A percentile compares a stretch with the other conserved stretches of the same genome.
Evolutionary conservation across 768 basidiomycete genomes (phyloP).

Genomic region (Podaxis mareebaensis): DNA sequence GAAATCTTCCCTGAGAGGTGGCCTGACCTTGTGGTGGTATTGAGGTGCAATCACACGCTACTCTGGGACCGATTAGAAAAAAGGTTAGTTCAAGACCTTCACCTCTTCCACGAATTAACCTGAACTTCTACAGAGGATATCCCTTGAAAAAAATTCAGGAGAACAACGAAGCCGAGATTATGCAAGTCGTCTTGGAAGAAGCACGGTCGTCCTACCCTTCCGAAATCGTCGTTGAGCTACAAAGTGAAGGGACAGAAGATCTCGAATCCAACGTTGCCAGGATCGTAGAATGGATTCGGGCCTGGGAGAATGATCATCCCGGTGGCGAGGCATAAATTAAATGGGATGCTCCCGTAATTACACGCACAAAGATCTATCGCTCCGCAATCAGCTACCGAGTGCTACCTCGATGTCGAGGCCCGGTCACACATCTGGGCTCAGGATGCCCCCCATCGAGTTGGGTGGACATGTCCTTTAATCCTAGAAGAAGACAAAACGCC

Average conservation of each 20-base stretch:
- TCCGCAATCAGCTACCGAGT: background rate
- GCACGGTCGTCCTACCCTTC: conserved; percentile 81
- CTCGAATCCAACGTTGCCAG: conserved; percentile 85
- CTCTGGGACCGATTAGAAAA: conserved; percentile 92
- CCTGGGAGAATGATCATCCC: conserved; percentile 57
- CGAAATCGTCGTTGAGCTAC: conserved; percentile 86
- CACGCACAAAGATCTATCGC: background rate
- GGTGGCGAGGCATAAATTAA: background rate
- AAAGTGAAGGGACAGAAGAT: conserved; percentile 75
- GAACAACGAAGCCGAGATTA: conserved; percentile 98
- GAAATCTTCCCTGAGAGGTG: conserved; percentile 95
- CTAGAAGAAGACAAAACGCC: too few relatives aligned
- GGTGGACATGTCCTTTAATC: too few relatives aligned
- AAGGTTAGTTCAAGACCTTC: conserved; percentile 51
- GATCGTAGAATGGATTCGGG: conserved; percentile 84
- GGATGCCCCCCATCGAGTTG: too few relatives aligned
- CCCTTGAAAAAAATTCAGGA: conserved; percentile 93
- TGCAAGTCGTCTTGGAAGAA: conserved; percentile 89
- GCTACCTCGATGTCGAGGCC: background rate
- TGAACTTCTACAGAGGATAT: conserved; percentile 60
- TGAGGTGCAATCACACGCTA: conserved; percentile 83
- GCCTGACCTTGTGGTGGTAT: conserved; percentile 92
- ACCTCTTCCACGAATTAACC: background rate
- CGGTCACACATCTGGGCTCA: too few relatives aligned
- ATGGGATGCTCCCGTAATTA: background rate